Base-by-base conservation (phyloP, 2,329 filamentous ascomycete genomes). In the Pleoardoris graminearum region DNA sequence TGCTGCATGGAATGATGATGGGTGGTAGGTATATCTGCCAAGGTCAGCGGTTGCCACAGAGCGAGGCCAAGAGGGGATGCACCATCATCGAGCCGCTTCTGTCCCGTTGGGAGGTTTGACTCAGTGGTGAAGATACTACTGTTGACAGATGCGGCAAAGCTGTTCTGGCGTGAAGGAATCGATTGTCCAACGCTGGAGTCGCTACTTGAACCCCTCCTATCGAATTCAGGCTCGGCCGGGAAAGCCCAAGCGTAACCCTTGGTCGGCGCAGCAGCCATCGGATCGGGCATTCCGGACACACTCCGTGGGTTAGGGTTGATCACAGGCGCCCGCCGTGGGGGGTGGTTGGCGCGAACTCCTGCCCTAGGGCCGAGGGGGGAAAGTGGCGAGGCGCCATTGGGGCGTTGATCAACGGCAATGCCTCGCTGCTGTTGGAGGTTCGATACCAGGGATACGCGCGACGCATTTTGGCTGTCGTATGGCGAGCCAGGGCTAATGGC, bases 181-280 rank as follows among this genome's bases (percentile, higher is more conserved):
- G 83, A 83, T 39, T 42, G 78, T 76, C 61, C 76, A 68, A 72
- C 68, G 72, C 66, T 79, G 63, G 76, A 76, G 41, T 77, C 75
- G 58, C 80, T 81, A 57, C 76, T 79, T 14, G 77, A 79, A 27
- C 72, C 75, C 51, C 77, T 68, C 48, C 76, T 69, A 33, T 80
- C 77, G 36, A 29, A 5, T 29, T 78, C 80, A 30, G 73, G 77
- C 52, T 88, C 85, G 66, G 90, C 89, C 1, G 89, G 89, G 62
- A 92, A 92, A 60, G 89, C 89, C 89, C 89, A 93, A 4, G 89
- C 87, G 69, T 88, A 89, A 68, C 89, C 89, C 71, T 91, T 91
- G 10, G 88, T 92, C 4, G 89, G 89, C 69, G 90, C 87, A 25
- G 88, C 86, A 33, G 89, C 89, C 61, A 76, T 80, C 6, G 79